Base-by-base conservation (phyloP, 495 filamentous ascomycete species). In the Penicillium nucicola region DNA sequence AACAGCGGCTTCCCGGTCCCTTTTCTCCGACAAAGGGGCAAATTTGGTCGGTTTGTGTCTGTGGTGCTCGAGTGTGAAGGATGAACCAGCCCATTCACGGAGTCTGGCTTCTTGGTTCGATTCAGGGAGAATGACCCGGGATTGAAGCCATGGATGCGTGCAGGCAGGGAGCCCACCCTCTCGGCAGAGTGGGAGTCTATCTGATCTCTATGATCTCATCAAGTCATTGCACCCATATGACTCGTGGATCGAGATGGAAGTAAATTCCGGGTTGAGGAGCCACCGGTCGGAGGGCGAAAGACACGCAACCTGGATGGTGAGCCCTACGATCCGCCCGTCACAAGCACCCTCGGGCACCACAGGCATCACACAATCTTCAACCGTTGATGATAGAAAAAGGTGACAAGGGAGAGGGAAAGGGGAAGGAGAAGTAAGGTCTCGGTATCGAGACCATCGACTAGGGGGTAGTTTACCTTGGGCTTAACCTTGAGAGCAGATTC, bases 401-500 rank as follows among this genome's bases (percentile, higher is more conserved):
- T 11, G 22, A 31, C 18, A 30, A 34, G 28, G 25, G 17, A n/a
- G 25, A 23, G 23, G 20, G 36, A 17, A 41, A 17, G 10, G 8
- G 28, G 28, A 4, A 18, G 13, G 43, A 14, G 37, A 20, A 5
- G 39, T 13, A 41, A 25, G 25, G 25, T 28, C 46, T 41, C 37
- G 12, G 15, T 18, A n/a, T 10, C 25, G 32, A 22, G 20, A 36
- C 22, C 37, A 44, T n/a, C 5, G 20, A 22, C 5, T 6, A 42
- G 18, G 33, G 12, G 44, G 35, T 32, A 48, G 17, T 80, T 55
- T 66, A 92, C 88, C 82, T 90, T 92, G 0, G 90, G 90, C 60
- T 87, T 87, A 32, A 80, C 91, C 76, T 93, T 93, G 10, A 96
- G 71, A 36, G 88, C 87, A 46, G 79, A 85, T 55, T 84, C 83